Conservation (phyloP, 2,329 filamentous ascomycete genomes). For the Sporothrix euskadiensis region DNA sequence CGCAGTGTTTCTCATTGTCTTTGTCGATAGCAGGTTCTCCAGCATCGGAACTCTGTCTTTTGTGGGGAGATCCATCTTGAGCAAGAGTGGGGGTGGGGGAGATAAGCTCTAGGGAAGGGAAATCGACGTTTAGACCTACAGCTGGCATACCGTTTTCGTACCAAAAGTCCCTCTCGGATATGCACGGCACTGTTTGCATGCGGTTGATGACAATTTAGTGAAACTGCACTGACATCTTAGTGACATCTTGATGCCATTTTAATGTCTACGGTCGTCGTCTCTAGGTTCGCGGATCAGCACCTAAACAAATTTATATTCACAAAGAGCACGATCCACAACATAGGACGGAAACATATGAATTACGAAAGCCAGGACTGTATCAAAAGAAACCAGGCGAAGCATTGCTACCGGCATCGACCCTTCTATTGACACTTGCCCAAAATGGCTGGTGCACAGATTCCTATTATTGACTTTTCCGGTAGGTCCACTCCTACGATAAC, state of each 20-base stretch:
- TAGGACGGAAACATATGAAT: background rate
- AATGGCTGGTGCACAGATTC: slow-evolving; percentile 8
- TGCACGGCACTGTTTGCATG: background rate
- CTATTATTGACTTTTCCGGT: slow-evolving; percentile 32
- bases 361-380: background rate
- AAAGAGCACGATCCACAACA: background rate
- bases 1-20: background rate
- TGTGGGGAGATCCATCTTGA: background rate
- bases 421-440: background rate
- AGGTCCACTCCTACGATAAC: background rate
- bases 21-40: background rate
- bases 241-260: background rate
- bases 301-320: background rate
- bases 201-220: background rate
- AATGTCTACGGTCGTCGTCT: background rate
- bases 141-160: background rate
- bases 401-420: background rate
- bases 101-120: background rate
- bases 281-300: background rate
- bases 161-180: background rate
- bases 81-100: background rate
- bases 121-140: background rate
- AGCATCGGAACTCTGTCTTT: background rate
- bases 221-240: background rate
- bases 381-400: background rate